Evolutionary conservation across 163 green algal species (phyloP).

Genomic region (Scenedesmus sp.): DNA sequence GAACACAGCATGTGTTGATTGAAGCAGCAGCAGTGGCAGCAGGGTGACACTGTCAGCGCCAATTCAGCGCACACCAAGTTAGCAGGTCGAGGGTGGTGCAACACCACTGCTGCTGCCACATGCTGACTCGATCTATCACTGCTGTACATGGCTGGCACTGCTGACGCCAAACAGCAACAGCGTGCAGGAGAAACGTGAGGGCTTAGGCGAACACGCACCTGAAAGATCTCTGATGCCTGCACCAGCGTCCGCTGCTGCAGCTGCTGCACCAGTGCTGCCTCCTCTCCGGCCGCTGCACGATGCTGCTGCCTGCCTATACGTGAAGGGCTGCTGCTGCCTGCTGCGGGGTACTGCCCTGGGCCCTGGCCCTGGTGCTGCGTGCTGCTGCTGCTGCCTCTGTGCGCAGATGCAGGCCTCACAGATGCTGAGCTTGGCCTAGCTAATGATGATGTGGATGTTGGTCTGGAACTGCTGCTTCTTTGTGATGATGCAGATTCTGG

Average conservation of each 20-base stretch:
- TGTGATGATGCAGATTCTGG: not conserved
- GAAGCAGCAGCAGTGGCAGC: not conserved
- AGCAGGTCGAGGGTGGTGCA: not conserved
- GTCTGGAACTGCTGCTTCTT: not conserved
- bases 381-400: constrained; percentile 15
- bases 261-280: not conserved
- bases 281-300: not conserved
- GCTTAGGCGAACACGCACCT: not conserved
- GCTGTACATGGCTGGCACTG: not conserved
- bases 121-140: not conserved
- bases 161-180: not conserved
- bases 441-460: not conserved
- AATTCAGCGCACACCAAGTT: not conserved
- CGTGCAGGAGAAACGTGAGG: too few species aligned
- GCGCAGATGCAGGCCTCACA: not conserved
- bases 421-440: constrained; percentile 5
- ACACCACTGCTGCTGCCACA: not conserved
- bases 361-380: not conserved
- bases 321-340: not conserved
- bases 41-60: not conserved
- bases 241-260: constrained; percentile 32
- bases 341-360: not conserved
- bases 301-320: not conserved
- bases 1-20: too few species aligned
- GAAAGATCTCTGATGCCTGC: constrained; percentile 37